Evolutionary conservation across 2,329 filamentous ascomycete genomes (phyloP).

Genomic region (Paracoccidioides lutzii): DNA sequence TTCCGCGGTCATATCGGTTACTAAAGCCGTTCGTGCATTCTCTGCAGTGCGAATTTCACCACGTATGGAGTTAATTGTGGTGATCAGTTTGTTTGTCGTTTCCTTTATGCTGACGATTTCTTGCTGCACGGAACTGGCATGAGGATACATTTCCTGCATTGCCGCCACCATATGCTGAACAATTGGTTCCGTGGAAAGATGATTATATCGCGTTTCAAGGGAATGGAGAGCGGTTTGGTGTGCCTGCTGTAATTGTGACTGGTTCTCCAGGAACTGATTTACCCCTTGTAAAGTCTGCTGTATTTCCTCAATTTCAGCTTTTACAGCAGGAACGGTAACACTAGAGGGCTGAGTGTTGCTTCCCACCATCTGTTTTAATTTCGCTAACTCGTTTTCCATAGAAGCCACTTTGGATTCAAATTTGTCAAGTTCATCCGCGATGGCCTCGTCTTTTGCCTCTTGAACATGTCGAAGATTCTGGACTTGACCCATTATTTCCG

Average conservation of each 20-base stretch:
- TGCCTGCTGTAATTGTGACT: neutral
- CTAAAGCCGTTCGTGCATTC: neutral
- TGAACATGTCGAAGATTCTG: neutral
- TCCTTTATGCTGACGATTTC: slow-evolving; percentile 13
- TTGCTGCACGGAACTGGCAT: slow-evolving; percentile 14
- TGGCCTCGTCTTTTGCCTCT: slow-evolving; percentile 2
- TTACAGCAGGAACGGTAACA: neutral
- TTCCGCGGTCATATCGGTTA: neutral
- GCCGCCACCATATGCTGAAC: slow-evolving; percentile 22
- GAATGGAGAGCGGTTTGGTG: slow-evolving; percentile 18
- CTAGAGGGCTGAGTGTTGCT: neutral
- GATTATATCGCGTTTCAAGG: slow-evolving; percentile 39
- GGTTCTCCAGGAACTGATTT: neutral
- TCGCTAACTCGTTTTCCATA: slow-evolving; percentile 6
- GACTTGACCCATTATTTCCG: neutral
- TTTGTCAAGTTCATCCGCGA: slow-evolving; percentile 3
- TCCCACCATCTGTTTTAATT: neutral
- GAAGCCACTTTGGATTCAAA: slow-evolving; percentile 4
- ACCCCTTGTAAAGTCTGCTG: neutral
- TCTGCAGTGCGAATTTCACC: neutral
- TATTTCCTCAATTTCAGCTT: neutral
- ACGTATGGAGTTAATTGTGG: neutral
- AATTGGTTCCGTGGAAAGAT: slow-evolving; percentile 31
- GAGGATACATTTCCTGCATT: slow-evolving; percentile 26
- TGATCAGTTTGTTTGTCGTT: slow-evolving; percentile 6